These are phyloP conservation scores for Zasmidium citrigriseum DNA, from an alignment of 2,329 filamentous ascomycete genomes.

Conservation along the genomic window DNA sequence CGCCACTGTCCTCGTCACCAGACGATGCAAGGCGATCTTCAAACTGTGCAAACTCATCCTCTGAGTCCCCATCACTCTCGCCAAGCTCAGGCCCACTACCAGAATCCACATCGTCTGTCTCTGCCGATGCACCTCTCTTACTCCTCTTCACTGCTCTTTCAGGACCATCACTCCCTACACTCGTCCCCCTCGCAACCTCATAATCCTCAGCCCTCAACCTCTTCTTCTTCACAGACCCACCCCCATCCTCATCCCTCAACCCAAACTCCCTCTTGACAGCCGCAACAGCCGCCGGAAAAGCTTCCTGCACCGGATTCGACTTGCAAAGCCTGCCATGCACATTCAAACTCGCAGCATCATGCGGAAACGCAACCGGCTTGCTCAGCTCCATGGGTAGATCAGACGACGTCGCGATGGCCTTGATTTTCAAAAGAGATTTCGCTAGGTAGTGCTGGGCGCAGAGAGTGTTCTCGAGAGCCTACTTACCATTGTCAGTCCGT, in stretches of 20 bases:
- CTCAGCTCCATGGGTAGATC: conserved; percentile 46
- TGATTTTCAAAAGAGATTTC: conserved; percentile 59
- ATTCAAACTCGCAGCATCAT: conserved; percentile 54
- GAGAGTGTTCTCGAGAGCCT: conserved; percentile 53
- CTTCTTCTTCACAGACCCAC: conserved; percentile 25
- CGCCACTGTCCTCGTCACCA: conserved; percentile 35
- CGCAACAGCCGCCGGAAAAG: conserved; percentile 48
- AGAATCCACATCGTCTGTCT: background rate
- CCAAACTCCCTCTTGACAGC: conserved; percentile 45
- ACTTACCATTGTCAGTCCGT: background rate
- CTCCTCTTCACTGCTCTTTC: conserved; percentile 19
- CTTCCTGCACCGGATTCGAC: conserved; percentile 59
- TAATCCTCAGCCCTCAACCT: conserved; percentile 31
- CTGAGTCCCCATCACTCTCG: conserved; percentile 21
- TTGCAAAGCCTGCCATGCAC: conserved; percentile 62
- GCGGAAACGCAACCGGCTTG: conserved; percentile 40
- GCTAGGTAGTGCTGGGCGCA: conserved; percentile 57
- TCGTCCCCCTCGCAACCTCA: conserved; percentile 8
- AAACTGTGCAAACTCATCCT: conserved; percentile 40
- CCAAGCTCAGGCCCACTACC: conserved; percentile 5
- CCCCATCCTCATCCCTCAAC: conserved; percentile 21
- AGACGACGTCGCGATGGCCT: conserved; percentile 55
- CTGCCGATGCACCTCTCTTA: background rate
- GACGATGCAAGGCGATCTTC: conserved; percentile 43
- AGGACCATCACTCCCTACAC: background rate